These are phyloP conservation scores for Xerocomus amazonicus DNA, from an alignment of 1,284 basidiomycete genomes.

Conservation along the genomic window DNA sequence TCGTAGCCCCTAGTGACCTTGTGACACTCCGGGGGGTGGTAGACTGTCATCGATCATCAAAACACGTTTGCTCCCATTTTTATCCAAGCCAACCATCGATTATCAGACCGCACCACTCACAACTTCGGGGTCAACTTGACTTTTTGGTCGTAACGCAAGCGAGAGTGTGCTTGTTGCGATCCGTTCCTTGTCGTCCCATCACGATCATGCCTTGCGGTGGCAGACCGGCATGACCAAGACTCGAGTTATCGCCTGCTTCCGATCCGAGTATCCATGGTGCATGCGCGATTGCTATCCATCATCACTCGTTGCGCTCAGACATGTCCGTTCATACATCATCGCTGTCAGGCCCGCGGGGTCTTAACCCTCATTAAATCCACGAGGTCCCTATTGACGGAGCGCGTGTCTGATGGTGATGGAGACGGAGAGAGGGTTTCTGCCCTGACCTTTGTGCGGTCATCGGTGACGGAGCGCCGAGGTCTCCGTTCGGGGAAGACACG, in stretches of 20 bases:
- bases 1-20: slow-evolving; percentile 1
- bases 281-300: background rate
- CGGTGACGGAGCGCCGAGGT: slow-evolving; percentile 1
- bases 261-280: background rate
- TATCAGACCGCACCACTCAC: background rate
- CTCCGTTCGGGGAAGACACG: background rate
- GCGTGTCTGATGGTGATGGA: slow-evolving; percentile 21
- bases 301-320: background rate
- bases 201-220: too few species aligned
- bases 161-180: too few species aligned
- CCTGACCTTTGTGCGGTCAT: slow-evolving; percentile 6
- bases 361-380: slow-evolving; percentile 3
- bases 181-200: background rate
- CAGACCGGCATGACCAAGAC: background rate
- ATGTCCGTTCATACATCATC: background rate
- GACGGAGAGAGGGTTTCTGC: background rate
- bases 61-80: background rate
- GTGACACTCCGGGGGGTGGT: background rate
- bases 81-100: background rate
- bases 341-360: slow-evolving; percentile 2
- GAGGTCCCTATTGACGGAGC: background rate
- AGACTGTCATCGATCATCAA: slow-evolving; percentile 1
- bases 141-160: slow-evolving; percentile 1
- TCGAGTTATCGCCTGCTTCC: background rate
- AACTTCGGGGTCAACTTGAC: background rate